phyloP scores from a whole-genome alignment of 768 basidiomycete genomes.

The Tulasnella sp. region DNA sequence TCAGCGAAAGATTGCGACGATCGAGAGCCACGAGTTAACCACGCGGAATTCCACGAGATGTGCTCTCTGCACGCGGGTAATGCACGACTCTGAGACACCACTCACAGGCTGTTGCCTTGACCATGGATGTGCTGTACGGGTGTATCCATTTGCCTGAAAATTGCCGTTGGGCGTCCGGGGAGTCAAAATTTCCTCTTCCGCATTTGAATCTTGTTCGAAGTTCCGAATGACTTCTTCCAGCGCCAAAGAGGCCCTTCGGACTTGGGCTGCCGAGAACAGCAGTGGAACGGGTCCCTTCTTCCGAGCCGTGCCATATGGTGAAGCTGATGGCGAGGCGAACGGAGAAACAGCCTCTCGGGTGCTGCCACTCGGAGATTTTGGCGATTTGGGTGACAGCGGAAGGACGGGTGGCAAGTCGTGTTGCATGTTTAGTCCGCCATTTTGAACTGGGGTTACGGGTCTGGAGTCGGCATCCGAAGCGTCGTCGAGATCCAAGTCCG shows the following conservation, averaged over 20 bases:
- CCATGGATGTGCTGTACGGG: constrained; percentile 21
- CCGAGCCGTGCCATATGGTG: constrained; percentile 10
- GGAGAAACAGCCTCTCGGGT: not conserved
- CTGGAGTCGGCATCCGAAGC: constrained; percentile 19
- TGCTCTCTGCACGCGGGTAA: not conserved
- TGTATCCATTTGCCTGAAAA: not conserved
- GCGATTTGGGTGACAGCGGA: constrained; percentile 13
- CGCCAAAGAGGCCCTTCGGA: constrained; percentile 71
- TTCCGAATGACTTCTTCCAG: constrained; percentile 67
- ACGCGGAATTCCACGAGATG: not conserved
- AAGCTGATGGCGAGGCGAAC: constrained; percentile 10
- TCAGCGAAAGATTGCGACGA: not conserved
- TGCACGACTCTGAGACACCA: not conserved
- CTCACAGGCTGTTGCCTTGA: constrained; percentile 21
- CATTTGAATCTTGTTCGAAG: constrained; percentile 61
- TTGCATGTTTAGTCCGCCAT: not conserved
- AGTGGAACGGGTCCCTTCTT: constrained; percentile 37
- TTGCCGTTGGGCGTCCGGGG: constrained; percentile 32
- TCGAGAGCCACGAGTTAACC: not conserved
- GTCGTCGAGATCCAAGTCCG: constrained; percentile 15
- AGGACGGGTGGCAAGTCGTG: constrained; percentile 5
- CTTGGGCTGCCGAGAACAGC: constrained; percentile 54
- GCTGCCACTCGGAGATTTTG: constrained; percentile 13
- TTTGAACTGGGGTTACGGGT: constrained; percentile 20
- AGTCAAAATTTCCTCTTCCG: constrained; percentile 53